Evolutionary conservation across 371 early-diverging fungal species (phyloP).

Genomic region (Mortierella sp.): DNA sequence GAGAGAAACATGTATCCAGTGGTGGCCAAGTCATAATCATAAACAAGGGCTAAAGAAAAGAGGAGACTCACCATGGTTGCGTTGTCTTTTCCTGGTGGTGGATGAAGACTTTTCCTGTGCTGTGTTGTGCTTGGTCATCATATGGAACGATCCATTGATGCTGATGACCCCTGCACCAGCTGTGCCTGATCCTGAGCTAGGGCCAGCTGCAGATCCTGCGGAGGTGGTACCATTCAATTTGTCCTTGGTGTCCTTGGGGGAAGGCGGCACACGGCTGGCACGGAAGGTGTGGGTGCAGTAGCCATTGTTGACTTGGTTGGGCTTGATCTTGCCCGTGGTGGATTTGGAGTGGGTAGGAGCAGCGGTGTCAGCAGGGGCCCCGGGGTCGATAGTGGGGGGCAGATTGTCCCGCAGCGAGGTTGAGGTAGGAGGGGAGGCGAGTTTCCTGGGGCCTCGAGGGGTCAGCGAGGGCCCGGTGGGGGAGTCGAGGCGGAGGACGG

Average conservation of each 20-base stretch:
- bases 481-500: constrained; percentile 18
- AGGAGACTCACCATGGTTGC: constrained; percentile 24
- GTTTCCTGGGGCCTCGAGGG: too few species aligned
- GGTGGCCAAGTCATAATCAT: too few species aligned
- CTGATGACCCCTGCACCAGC: not conserved
- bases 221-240: not conserved
- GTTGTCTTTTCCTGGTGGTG: constrained; percentile 43
- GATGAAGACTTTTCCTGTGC: constrained; percentile 25
- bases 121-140: constrained; percentile 12
- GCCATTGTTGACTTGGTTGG: constrained; percentile 26
- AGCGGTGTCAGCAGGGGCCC: not conserved
- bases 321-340: constrained; percentile 19
- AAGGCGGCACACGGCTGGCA: constrained; percentile 7
- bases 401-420: too few species aligned
- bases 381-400: too few species aligned
- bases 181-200: not conserved
- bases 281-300: constrained; percentile 40
- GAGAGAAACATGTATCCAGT: too few species aligned
- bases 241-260: constrained; percentile 5
- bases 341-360: not conserved
- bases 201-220: constrained; percentile 5
- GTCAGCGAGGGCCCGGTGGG: not conserved
- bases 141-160: not conserved
- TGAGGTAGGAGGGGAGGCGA: too few species aligned
- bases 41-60: not conserved